Conservation (phyloP, 2,329 filamentous ascomycete species). For the Calcarisporium arbuscula region DNA sequence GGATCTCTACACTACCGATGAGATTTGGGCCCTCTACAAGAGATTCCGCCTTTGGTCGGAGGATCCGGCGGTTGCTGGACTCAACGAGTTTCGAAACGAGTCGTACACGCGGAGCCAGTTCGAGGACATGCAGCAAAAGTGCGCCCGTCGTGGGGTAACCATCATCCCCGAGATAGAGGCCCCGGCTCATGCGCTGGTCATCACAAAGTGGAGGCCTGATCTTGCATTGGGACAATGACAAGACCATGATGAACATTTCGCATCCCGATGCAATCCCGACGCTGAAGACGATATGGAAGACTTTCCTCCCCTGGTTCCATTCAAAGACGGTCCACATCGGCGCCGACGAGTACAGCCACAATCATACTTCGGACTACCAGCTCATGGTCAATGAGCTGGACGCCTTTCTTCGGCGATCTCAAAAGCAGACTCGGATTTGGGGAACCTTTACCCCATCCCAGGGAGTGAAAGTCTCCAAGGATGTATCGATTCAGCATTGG, state of each 20-base stretch:
- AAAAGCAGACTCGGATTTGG: constrained; percentile 37
- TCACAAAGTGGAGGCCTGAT: constrained; percentile 49
- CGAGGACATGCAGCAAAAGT: constrained; percentile 40
- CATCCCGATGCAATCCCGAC: constrained; percentile 43
- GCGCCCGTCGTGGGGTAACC: constrained; percentile 42
- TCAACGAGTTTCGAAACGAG: constrained; percentile 47
- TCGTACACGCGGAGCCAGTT: constrained; percentile 34
- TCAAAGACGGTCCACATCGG: constrained; percentile 48
- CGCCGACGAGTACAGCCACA: constrained; percentile 43
- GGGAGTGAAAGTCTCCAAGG: constrained; percentile 9
- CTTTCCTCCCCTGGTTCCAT: constrained; percentile 48
- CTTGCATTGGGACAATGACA: constrained; percentile 35
- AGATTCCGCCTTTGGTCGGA: constrained; percentile 45
- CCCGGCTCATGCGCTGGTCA: constrained; percentile 42
- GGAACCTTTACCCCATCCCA: constrained; percentile 29
- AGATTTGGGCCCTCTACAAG: constrained; percentile 47
- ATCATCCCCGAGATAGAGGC: constrained; percentile 48
- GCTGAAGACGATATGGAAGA: constrained; percentile 44
- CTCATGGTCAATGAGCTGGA: constrained; percentile 47
- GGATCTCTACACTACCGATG: constrained; percentile 43
- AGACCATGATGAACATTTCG: constrained; percentile 43
- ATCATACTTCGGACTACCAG: constrained; percentile 39
- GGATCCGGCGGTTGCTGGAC: constrained; percentile 34
- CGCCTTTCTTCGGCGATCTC: constrained; percentile 34
- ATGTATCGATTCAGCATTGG: constrained; percentile 26